A percentile compares a stretch with the other conserved stretches of the same genome.
Conservation (phyloP, 345 rosid species). For the Sonneratia alba region DNA sequence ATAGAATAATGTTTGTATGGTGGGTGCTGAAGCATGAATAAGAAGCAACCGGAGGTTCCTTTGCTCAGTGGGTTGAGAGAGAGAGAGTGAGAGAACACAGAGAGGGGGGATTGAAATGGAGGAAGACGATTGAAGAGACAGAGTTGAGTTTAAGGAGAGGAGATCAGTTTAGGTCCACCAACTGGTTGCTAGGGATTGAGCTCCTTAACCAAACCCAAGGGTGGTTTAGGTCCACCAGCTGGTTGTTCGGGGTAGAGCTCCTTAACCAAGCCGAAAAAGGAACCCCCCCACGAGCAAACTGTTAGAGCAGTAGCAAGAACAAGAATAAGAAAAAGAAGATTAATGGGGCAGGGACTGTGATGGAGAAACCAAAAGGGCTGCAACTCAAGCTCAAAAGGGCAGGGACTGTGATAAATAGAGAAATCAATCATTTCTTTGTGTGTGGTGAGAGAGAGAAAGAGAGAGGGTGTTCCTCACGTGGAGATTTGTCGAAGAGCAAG, state of each 20-base stretch:
- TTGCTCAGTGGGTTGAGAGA: conserved; percentile 1
- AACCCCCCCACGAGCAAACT: not conserved
- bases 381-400: not conserved
- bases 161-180: conserved; percentile 41
- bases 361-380: not conserved
- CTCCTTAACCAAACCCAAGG: conserved; percentile 34
- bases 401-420: not conserved
- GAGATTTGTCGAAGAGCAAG: conserved; percentile 4
- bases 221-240: no score
- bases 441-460: not conserved
- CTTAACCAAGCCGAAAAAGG: not conserved
- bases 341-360: not conserved
- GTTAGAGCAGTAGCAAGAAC: not conserved
- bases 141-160: not conserved
- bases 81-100: not conserved
- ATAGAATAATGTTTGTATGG: conserved; percentile 9
- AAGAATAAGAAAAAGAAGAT: conserved; percentile 2
- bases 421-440: not conserved
- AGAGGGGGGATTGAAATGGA: conserved; percentile 1
- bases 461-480: conserved; percentile 1
- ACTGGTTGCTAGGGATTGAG: conserved; percentile 41
- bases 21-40: conserved; percentile 6
- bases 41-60: conserved; percentile 8
- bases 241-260: not conserved
- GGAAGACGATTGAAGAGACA: not conserved